A percentile compares a stretch with the other conserved stretches of the same genome.
These are phyloP conservation scores for Turritis glabra DNA, from an alignment of 345 rosid species.

Conservation along the genomic window DNA sequence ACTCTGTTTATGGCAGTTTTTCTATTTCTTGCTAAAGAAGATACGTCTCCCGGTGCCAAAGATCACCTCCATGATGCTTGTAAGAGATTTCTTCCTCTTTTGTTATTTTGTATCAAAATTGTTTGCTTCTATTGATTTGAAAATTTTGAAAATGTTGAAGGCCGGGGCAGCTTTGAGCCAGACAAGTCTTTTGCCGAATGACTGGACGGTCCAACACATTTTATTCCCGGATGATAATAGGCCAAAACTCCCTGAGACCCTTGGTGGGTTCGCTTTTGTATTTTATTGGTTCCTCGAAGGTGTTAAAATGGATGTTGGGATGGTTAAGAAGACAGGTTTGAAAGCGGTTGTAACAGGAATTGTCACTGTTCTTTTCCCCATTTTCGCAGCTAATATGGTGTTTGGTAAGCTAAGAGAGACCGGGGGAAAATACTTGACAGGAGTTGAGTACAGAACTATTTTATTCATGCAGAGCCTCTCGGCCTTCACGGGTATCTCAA, in stretches of 20 bases:
- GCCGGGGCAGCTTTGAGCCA: constrained; percentile 37
- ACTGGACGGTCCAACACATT: constrained; percentile 20
- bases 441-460: constrained; percentile 28
- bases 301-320: constrained; percentile 51
- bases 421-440: constrained; percentile 25
- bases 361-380: constrained; percentile 37
- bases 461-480: constrained; percentile 38
- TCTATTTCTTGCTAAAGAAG: constrained; percentile 31
- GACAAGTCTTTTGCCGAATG: constrained; percentile 19
- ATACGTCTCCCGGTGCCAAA: constrained; percentile 31
- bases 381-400: constrained; percentile 20
- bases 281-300: constrained; percentile 51
- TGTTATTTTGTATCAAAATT: not conserved
- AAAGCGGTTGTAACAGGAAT: constrained; percentile 32
- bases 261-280: constrained; percentile 44
- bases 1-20: constrained; percentile 34
- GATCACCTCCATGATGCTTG: constrained; percentile 40
- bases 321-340: constrained; percentile 27
- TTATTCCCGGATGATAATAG: constrained; percentile 31
- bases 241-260: constrained; percentile 35
- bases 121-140: not conserved
- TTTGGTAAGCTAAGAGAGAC: constrained; percentile 30
- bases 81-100: not conserved
- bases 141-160: constrained; percentile 4
- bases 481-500: constrained; percentile 44